Evolutionary conservation across 2,329 filamentous ascomycete species (phyloP), one percentile per base, ranked within the genome.

Genomic region (Aspergillus aculeatinus): DNA sequence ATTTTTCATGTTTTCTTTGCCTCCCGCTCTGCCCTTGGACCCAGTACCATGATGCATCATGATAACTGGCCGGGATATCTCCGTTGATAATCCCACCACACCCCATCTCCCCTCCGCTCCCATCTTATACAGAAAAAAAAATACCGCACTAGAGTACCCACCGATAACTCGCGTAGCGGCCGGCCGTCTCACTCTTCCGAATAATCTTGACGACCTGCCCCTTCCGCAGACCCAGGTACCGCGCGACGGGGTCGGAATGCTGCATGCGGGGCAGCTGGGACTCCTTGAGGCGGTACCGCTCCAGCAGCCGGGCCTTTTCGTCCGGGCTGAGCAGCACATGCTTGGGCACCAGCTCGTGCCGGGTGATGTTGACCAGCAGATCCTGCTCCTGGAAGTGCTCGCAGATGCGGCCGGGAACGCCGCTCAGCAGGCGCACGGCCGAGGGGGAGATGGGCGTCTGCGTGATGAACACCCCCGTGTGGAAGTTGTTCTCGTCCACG

Each of bases 131-230:
- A 21, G 21, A 21, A 2, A 21, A 21, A 21, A 21, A 21, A 21
- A 21, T 21, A 21, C 21, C 21, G 21, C 21, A 21, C 21, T 72
- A 81, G 57, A 80, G 81, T 35, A 82, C 84, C 85, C 85, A 88
- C 69, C 94, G 83, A 79, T 99, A 99, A 85, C 92, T 96, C 52
- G 95, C 95, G 79, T 99, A 99, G 56, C 95, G 85, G 63, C 95
- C 95, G 14, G 95, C 95, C 58, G 95, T 99, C 83, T 98, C 95
- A 73, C 89, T 93, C 76, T 89, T 93, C 66, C 95, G 85, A 71
- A 99, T 97, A 70, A 99, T 99, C 86, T 99, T 99, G 71, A 99
- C 95, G 3, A 99, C 93, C 78, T 97, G 91, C 3, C 93, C 92
- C 73, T 93, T 85, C 81, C 90, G 89, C 74, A 99, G 81, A 12